Evolutionary conservation across 495 filamentous ascomycete species (phyloP).

Genomic region (Aspergillus nidulans): DNA sequence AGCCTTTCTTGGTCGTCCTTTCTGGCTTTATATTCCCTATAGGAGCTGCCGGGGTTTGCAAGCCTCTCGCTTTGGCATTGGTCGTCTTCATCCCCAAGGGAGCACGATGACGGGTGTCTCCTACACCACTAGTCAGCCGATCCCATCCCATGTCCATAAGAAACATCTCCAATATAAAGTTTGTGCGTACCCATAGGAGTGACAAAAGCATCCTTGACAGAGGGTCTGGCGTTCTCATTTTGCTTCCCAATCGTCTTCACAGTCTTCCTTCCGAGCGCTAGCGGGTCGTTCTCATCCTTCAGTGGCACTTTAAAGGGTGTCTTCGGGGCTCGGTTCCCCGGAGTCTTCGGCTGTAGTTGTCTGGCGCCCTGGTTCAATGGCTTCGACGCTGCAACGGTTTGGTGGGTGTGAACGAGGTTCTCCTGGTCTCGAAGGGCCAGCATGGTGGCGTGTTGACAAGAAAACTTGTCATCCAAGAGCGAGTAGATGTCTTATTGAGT

Average conservation of each 20-base stretch:
- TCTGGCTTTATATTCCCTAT: constrained; percentile 40
- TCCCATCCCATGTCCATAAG: neutral
- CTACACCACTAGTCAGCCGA: constrained; percentile 22
- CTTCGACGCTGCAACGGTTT: constrained; percentile 72
- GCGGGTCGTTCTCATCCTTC: constrained; percentile 80
- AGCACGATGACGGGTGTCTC: constrained; percentile 69
- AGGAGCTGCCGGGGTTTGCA: constrained; percentile 57
- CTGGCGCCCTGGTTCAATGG: constrained; percentile 65
- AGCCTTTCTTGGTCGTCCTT: constrained; percentile 45
- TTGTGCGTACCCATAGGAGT: constrained; percentile 72
- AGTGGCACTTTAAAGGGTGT: constrained; percentile 79
- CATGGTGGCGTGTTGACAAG: constrained; percentile 49
- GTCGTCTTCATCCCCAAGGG: constrained; percentile 91
- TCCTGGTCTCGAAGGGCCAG: constrained; percentile 85
- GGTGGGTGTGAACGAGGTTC: constrained; percentile 73
- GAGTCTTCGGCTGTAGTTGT: constrained; percentile 70
- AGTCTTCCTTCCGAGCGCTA: constrained; percentile 61
- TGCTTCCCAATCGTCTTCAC: constrained; percentile 58
- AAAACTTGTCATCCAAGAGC: constrained; percentile 23
- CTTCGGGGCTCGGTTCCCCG: constrained; percentile 69
- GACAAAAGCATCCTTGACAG: constrained; percentile 62
- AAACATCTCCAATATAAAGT: neutral
- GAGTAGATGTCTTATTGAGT: neutral
- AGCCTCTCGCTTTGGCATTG: constrained; percentile 77
- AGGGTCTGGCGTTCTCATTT: constrained; percentile 58